phyloP scores from a whole-genome alignment of 108 stramenopile genomes.

The Discostella stelligeroides region DNA sequence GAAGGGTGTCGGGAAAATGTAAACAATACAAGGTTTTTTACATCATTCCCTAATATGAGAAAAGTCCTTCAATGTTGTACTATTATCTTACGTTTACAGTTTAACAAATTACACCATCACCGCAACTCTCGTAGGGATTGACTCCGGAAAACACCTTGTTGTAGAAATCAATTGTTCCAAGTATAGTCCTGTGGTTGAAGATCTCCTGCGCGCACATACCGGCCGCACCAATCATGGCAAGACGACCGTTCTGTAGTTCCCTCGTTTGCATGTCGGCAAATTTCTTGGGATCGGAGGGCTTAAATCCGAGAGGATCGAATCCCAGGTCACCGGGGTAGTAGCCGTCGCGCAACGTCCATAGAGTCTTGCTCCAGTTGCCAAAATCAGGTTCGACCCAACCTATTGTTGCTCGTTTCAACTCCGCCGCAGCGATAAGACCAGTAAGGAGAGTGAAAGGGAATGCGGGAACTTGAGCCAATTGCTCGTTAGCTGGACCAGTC shows the following conservation, averaged over 20 bases:
- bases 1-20: too few species aligned
- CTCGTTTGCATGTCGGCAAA: slow-evolving; percentile 74
- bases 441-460: slow-evolving; percentile 45
- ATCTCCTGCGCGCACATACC: slow-evolving; percentile 84
- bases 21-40: too few species aligned
- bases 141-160: slow-evolving; percentile 51
- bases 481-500: slow-evolving; percentile 80
- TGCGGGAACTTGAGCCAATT: slow-evolving; percentile 66
- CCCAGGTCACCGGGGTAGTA: slow-evolving; percentile 89
- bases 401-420: slow-evolving; percentile 63
- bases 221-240: slow-evolving; percentile 81
- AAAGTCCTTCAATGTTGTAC: too few species aligned
- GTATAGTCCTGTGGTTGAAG: slow-evolving; percentile 72
- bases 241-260: slow-evolving; percentile 88
- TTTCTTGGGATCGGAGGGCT: slow-evolving; percentile 62
- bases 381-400: slow-evolving; percentile 76
- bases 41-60: too few species aligned
- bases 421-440: slow-evolving; percentile 59
- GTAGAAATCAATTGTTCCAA: slow-evolving; percentile 64
- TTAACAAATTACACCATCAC: slow-evolving; percentile 22
- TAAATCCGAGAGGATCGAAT: slow-evolving; percentile 86
- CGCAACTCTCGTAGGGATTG: slow-evolving; percentile 59
- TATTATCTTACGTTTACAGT: too few species aligned
- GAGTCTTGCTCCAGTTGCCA: slow-evolving; percentile 41
- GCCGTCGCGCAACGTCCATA: slow-evolving; percentile 60